phyloP scores from a whole-genome alignment of 139 green algal genomes.

The Tetradesmus obliquus region DNA sequence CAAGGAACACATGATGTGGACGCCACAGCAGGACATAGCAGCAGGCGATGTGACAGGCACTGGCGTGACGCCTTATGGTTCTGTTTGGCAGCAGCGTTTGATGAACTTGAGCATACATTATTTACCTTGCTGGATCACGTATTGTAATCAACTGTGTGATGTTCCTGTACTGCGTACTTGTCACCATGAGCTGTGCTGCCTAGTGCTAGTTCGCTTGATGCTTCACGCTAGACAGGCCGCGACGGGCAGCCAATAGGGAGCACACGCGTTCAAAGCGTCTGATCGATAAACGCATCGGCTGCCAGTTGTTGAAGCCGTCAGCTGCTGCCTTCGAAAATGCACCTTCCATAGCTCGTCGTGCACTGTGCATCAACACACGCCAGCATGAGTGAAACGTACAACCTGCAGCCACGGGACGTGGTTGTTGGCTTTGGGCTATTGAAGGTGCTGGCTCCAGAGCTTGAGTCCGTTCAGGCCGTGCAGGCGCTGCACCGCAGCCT shows the following conservation, averaged over 20 bases:
- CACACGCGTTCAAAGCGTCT: not conserved
- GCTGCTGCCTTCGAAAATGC: conserved; percentile 1
- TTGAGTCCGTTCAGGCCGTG: conserved; percentile 51
- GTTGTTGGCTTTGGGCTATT: conserved; percentile 63
- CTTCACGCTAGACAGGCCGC: not conserved
- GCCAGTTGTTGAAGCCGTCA: not conserved
- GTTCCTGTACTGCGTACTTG: not conserved
- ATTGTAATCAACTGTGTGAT: not conserved
- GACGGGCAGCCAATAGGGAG: not conserved
- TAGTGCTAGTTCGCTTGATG: not conserved
- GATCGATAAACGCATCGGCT: not conserved
- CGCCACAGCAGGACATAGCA: not conserved
- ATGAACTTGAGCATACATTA: too few species aligned
- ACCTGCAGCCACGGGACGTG: conserved; percentile 45
- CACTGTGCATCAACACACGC: not conserved
- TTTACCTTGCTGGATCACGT: not conserved
- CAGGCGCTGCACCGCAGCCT: conserved; percentile 53
- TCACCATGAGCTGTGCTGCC: not conserved
- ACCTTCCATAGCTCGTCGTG: not conserved
- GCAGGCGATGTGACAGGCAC: not conserved
- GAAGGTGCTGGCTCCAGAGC: conserved; percentile 53
- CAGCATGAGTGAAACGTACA: not conserved
- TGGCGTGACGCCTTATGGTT: not conserved
- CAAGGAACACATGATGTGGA: not conserved
- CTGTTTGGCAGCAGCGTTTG: not conserved